A percentile compares a stretch with the other conserved stretches of the same genome.
Evolutionary conservation across 352 stramenopile genomes (phyloP).

Genomic region (Phytopythium sindhum): DNA sequence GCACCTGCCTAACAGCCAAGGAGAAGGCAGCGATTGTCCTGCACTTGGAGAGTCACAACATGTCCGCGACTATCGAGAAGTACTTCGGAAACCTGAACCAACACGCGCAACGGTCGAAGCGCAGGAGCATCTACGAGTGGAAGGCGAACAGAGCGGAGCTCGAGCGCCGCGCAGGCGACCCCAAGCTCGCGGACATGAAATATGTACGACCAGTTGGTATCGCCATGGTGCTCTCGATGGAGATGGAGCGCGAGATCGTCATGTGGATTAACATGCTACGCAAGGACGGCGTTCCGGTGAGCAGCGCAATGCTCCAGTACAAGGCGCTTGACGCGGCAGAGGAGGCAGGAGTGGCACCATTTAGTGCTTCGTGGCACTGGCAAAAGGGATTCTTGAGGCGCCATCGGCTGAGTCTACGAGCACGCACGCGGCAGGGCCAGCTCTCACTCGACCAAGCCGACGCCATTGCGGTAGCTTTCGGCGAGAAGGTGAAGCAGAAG

Average conservation of each 20-base stretch:
- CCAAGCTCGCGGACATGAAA: background rate
- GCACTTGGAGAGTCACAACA: background rate
- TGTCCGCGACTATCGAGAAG: background rate
- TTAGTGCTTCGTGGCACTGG: slow-evolving; percentile 9
- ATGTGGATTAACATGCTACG: background rate
- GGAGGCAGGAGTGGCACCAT: background rate
- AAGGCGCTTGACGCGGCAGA: background rate
- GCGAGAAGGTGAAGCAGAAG: background rate
- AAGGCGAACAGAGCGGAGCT: background rate
- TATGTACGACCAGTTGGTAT: background rate
- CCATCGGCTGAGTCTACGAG: slow-evolving; percentile 10
- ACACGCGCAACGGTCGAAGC: background rate
- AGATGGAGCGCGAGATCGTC: background rate
- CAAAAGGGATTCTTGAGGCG: slow-evolving; percentile 5
- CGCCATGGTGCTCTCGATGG: background rate
- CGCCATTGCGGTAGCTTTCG: background rate
- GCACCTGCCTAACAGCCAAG: background rate
- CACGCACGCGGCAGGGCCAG: slow-evolving; percentile 5
- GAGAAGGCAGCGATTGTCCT: background rate
- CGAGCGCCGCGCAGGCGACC: background rate
- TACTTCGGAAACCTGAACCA: background rate
- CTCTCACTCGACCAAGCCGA: slow-evolving; percentile 7
- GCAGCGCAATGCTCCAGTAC: background rate
- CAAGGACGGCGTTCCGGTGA: background rate
- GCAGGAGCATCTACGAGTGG: background rate